These are phyloP conservation scores for Tolypocladium paradoxum DNA, from an alignment of 2,329 filamentous ascomycete species.

Conservation along the genomic window DNA sequence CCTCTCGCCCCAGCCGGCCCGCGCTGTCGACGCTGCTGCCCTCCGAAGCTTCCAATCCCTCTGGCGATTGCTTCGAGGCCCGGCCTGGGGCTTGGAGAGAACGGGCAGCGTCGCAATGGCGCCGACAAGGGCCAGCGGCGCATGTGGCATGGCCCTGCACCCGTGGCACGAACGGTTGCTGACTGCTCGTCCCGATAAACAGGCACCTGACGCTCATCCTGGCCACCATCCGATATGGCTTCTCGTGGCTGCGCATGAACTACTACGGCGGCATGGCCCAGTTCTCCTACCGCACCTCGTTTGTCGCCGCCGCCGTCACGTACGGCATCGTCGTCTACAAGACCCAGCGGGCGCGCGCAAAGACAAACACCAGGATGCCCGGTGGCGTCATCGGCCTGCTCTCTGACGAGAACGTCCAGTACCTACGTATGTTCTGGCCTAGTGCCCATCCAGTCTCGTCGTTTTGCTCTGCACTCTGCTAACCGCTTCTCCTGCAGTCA, in stretches of 20 bases:
- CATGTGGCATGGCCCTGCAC: not conserved
- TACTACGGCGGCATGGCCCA: slow-evolving; percentile 66
- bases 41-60: not conserved
- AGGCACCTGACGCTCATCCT: slow-evolving; percentile 83
- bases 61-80: not conserved
- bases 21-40: not conserved
- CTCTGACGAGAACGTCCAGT: slow-evolving; percentile 94
- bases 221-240: slow-evolving; percentile 67
- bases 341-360: slow-evolving; percentile 76
- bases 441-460: not conserved
- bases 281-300: slow-evolving; percentile 82
- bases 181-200: slow-evolving; percentile 8
- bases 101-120: not conserved
- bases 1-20: not conserved
- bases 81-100: not conserved
- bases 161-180: slow-evolving; percentile 1
- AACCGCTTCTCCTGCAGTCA: slow-evolving; percentile 41
- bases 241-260: slow-evolving; percentile 87
- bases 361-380: slow-evolving; percentile 55
- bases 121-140: not conserved
- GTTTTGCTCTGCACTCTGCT: slow-evolving; percentile 1
- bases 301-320: slow-evolving; percentile 78
- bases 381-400: slow-evolving; percentile 54
- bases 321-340: slow-evolving; percentile 99
- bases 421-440: slow-evolving; percentile 58